Evolutionary conservation across 805 yeast genomes (phyloP), one percentile per base, ranked within the genome.

Genomic region (Kodamaea fukazawae): DNA sequence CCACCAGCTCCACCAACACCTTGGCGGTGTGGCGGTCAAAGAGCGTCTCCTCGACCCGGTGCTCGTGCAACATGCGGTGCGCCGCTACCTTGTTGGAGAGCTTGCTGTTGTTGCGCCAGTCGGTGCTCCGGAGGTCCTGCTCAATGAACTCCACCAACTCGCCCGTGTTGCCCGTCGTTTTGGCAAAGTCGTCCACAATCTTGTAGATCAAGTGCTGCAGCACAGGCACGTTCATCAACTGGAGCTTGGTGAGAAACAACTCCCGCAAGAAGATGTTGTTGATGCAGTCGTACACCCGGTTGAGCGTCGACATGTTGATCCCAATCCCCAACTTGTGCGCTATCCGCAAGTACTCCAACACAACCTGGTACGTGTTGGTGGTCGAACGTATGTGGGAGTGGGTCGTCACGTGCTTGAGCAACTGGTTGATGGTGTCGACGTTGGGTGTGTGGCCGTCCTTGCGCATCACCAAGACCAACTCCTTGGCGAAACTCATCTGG

Each of bases 401-500:
- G 11, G 53, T 50, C 29, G 53, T 46, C 36, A 65, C 54, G 16
- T 60, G 47, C 34, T 60, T 61, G 26, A 69, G 46, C 30, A 68
- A 53, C 35, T 53, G 51, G 49, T 69, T 67, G 40, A 69, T 62
- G 35, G 73, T 69, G 33, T 63, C 65, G 25, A 64, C 55, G 43
- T 67, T 64, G 6, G 70, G 70, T n/a, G 45, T 44, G 36, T 63
- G 67, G 3, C 70, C 70, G 40, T 69, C 73, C 40, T 63, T 58
- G 28, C 61, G 50, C 73, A 70, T 67, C 20, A 66, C 70, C 27
- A 70, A 47, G 8, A 69, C 48, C 12, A 69, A 44, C 34, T 63
- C 67, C 17, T 71, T 45, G 4, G 73, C 68, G 50, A 69, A 68
- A 11, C 63, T 48, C 42, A 61, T 62, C 47, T 70, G 73, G 48